Conservation (phyloP, 2,329 filamentous ascomycete species). For the Aphanoascus verrucosus region DNA sequence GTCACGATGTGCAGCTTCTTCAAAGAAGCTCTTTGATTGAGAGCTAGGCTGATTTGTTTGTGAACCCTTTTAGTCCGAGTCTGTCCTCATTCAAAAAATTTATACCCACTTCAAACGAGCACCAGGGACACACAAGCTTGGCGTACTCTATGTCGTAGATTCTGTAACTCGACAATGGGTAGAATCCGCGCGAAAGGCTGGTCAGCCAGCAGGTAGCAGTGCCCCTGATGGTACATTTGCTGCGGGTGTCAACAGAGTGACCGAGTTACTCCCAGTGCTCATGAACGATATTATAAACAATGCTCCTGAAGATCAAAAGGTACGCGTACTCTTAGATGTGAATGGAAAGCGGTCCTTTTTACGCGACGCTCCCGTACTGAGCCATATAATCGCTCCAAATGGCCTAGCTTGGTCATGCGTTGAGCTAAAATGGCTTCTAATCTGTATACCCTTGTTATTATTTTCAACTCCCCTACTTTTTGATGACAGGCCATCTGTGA, state of each 20-base stretch:
- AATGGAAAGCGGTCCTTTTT: slow-evolving; percentile 9
- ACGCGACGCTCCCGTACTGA: slow-evolving; percentile 7
- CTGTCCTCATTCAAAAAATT: slow-evolving; percentile 87
- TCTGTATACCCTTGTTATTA: slow-evolving; percentile 9
- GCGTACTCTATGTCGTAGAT: slow-evolving; percentile 99
- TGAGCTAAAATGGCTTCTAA: slow-evolving; percentile 12
- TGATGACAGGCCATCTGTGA: slow-evolving; percentile 14
- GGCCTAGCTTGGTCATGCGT: slow-evolving; percentile 2
- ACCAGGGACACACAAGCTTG: slow-evolving; percentile 89
- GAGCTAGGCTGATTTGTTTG: slow-evolving; percentile 17
- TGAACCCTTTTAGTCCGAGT: slow-evolving; percentile 61
- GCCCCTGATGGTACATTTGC: slow-evolving; percentile 87
- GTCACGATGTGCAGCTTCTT: neutral
- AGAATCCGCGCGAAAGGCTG: slow-evolving; percentile 79
- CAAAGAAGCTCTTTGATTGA: neutral
- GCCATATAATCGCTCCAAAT: neutral
- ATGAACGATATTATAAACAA: slow-evolving; percentile 91
- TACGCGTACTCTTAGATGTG: slow-evolving; percentile 46
- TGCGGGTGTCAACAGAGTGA: slow-evolving; percentile 91
- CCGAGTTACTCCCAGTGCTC: slow-evolving; percentile 80
- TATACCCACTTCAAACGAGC: slow-evolving; percentile 96
- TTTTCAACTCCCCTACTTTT: neutral
- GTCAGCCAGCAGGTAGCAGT: slow-evolving; percentile 67
- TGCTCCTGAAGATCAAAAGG: slow-evolving; percentile 91
- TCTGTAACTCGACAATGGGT: slow-evolving; percentile 98